Evolutionary conservation across 108 stramenopile species (phyloP).

Genomic region (Mayamaea pseudoterrestris): DNA sequence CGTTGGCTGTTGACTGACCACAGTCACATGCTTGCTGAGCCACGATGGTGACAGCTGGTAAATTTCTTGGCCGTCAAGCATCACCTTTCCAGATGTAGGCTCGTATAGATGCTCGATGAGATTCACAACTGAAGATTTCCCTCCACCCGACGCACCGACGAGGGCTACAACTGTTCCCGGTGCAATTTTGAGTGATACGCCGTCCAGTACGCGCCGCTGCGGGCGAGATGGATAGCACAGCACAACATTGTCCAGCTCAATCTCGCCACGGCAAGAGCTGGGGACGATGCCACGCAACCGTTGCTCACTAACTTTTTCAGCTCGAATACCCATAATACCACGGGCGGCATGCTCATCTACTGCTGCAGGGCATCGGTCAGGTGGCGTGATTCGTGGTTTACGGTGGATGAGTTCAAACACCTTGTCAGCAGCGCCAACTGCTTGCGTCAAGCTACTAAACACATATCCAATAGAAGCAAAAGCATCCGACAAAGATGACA

Average conservation of each 20-base stretch:
- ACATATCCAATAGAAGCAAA: slow-evolving; percentile 48
- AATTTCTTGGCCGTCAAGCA: slow-evolving; percentile 36
- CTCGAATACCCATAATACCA: background rate
- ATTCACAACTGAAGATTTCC: slow-evolving; percentile 53
- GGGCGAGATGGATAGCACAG: slow-evolving; percentile 57
- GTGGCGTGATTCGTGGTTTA: slow-evolving; percentile 18
- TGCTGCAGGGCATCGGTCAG: slow-evolving; percentile 5
- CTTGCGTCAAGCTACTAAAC: slow-evolving; percentile 41
- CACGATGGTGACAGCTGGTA: slow-evolving; percentile 30
- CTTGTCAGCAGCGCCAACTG: slow-evolving; percentile 69
- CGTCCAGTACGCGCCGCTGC: slow-evolving; percentile 33
- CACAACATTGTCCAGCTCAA: slow-evolving; percentile 30
- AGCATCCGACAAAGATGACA: slow-evolving; percentile 34
- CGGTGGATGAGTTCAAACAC: slow-evolving; percentile 62
- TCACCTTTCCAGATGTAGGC: slow-evolving; percentile 30
- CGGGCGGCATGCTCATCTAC: too few species aligned
- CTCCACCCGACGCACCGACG: slow-evolving; percentile 75
- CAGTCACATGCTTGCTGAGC: slow-evolving; percentile 30
- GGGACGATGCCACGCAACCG: slow-evolving; percentile 1
- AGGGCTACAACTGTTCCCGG: slow-evolving; percentile 60
- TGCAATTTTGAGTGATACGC: slow-evolving; percentile 26
- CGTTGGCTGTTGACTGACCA: slow-evolving; percentile 84
- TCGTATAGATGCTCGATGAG: slow-evolving; percentile 78
- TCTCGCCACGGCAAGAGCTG: slow-evolving; percentile 13
- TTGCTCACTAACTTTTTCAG: slow-evolving; percentile 1